Conservation (phyloP, 2,329 filamentous ascomycete genomes). For the Dactylonectria estremocensis region DNA sequence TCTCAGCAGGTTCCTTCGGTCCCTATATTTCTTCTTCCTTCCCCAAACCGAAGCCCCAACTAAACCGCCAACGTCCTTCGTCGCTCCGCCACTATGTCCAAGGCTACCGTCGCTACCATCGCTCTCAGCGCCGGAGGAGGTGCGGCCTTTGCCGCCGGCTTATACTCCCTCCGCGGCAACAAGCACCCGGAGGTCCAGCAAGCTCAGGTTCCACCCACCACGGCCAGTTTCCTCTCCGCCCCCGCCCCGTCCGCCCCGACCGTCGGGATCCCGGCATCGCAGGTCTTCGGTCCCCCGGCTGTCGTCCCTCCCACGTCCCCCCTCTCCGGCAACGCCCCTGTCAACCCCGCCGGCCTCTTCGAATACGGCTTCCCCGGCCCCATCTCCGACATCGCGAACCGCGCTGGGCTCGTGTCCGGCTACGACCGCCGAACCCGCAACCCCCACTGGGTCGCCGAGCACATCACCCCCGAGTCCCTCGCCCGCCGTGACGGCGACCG, state of each 20-base stretch:
- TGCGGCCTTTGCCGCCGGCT: constrained; percentile 79
- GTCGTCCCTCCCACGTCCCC: constrained; percentile 49
- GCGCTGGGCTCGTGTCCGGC: constrained; percentile 84
- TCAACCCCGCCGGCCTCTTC: constrained; percentile 83
- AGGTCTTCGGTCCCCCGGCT: constrained; percentile 61
- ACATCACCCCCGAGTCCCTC: constrained; percentile 93
- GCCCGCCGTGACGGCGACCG: constrained; percentile 83
- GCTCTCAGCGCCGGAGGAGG: constrained; percentile 84
- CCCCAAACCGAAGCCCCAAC: constrained; percentile 3
- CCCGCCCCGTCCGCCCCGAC: constrained; percentile 48
- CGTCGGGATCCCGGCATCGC: constrained; percentile 70
- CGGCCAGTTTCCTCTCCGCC: constrained; percentile 49
- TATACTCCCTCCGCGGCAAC: constrained; percentile 72
- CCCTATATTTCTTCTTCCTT: not conserved
- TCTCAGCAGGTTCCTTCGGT: not conserved
- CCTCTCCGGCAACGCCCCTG: constrained; percentile 62
- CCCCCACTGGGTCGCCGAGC: constrained; percentile 94
- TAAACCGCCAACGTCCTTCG: constrained; percentile 5
- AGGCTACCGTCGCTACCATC: constrained; percentile 81
- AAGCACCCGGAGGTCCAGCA: constrained; percentile 59
- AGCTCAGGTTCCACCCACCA: constrained; percentile 50
- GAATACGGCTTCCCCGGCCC: constrained; percentile 95
- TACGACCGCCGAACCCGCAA: constrained; percentile 94
- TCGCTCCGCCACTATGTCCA: constrained; percentile 74
- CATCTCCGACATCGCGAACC: constrained; percentile 83